A percentile compares a stretch with the other conserved stretches of the same genome.
These are phyloP conservation scores for Hanseniaspora vineae DNA, from an alignment of 805 yeast species.

Conservation along the genomic window DNA sequence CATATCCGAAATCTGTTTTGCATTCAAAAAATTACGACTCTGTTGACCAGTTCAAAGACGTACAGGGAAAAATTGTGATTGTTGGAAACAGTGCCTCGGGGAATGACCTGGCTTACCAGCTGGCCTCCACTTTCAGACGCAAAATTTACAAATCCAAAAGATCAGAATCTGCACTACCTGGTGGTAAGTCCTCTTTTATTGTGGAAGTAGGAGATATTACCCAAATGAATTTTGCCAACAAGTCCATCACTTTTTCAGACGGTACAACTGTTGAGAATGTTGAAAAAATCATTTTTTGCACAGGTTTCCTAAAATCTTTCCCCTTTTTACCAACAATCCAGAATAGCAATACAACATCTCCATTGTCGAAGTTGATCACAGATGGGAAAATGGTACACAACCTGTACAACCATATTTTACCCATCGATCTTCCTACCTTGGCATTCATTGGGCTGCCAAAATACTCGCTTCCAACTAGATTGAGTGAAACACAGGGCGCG, in stretches of 20 bases:
- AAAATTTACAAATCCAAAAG: constrained; percentile 37
- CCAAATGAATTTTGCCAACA: constrained; percentile 25
- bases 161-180: constrained; percentile 29
- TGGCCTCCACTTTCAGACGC: constrained; percentile 31
- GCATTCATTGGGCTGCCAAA: constrained; percentile 49
- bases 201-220: constrained; percentile 32
- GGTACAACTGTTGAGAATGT: constrained; percentile 35
- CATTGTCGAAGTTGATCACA: constrained; percentile 26
- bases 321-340: constrained; percentile 40
- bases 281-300: constrained; percentile 53
- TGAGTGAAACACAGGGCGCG: constrained; percentile 48
- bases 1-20: constrained; percentile 33
- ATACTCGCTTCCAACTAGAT: constrained; percentile 45
- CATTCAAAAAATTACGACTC: constrained; percentile 48
- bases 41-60: constrained; percentile 28
- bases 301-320: constrained; percentile 57
- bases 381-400: constrained; percentile 36
- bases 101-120: constrained; percentile 54
- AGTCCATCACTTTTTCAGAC: constrained; percentile 33
- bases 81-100: constrained; percentile 78
- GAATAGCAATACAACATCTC: constrained; percentile 9
- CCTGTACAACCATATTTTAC: constrained; percentile 45
- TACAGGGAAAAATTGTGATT: constrained; percentile 35
- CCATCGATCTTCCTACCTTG: constrained; percentile 45
- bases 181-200: constrained; percentile 30